These are phyloP conservation scores for Neofusicoccum kwambonambiense DNA, from an alignment of 2,329 filamentous ascomycete genomes.

Conservation along the genomic window DNA sequence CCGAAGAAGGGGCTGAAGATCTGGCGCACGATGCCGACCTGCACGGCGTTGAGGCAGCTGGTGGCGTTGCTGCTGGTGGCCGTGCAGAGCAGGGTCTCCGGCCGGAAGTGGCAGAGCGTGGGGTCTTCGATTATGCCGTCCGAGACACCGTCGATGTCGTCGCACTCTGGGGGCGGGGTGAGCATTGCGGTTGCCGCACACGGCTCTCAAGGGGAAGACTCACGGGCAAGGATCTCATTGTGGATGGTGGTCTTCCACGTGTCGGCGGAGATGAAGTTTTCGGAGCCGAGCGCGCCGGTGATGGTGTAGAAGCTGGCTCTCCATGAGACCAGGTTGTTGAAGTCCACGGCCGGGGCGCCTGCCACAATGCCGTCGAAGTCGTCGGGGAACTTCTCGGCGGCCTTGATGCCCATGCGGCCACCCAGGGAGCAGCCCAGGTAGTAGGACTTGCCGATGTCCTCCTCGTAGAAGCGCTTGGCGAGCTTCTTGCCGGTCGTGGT, in stretches of 20 bases:
- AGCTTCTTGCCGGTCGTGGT: slow-evolving; percentile 42
- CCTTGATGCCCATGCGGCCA: slow-evolving; percentile 41
- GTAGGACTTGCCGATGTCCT: slow-evolving; percentile 41
- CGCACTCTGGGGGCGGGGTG: slow-evolving; percentile 40
- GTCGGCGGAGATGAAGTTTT: slow-evolving; percentile 39
- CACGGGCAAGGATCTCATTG: slow-evolving; percentile 41
- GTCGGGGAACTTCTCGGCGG: slow-evolving; percentile 35
- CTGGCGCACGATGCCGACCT: slow-evolving; percentile 45
- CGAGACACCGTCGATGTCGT: slow-evolving; percentile 47
- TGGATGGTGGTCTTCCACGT: slow-evolving; percentile 45
- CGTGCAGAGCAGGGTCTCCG: slow-evolving; percentile 40
- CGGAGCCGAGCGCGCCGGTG: slow-evolving; percentile 27
- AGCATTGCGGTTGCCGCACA: neutral
- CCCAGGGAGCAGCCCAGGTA: slow-evolving; percentile 39
- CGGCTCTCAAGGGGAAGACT: neutral
- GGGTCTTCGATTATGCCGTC: slow-evolving; percentile 52
- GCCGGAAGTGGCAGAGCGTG: slow-evolving; percentile 43
- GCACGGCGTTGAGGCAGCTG: slow-evolving; percentile 44
- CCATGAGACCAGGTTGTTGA: slow-evolving; percentile 37
- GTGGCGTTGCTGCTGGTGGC: slow-evolving; percentile 32
- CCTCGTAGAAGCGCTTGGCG: slow-evolving; percentile 41
- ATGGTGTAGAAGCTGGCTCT: slow-evolving; percentile 33
- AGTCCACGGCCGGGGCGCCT: slow-evolving; percentile 34
- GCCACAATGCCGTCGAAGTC: slow-evolving; percentile 39
- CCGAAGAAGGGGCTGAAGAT: slow-evolving; percentile 45